Base-by-base conservation (phyloP, 2,329 filamentous ascomycete genomes). In the Monilinia aucupariae region DNA sequence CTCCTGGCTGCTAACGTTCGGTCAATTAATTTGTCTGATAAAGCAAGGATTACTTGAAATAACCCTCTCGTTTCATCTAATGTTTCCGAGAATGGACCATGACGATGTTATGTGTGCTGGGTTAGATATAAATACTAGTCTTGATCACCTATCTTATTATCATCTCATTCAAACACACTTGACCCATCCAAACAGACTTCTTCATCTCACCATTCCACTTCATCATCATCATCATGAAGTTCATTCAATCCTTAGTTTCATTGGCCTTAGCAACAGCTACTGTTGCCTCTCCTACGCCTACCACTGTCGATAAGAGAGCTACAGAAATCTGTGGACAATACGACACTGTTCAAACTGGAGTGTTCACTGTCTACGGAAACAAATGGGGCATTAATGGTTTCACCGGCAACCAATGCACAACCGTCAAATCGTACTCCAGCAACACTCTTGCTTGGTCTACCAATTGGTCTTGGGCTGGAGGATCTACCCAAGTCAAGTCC, bases 311-410 rank as follows among this genome's bases (percentile, higher is more conserved):
- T 39, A 74, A 76, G 67, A 73, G 76, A 34, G 73, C 73, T 52
- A 72, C 73, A 0, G 61, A 64, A 17, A 64, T 69, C 25, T 71
- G 70, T 59, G 69, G 67, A 6, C 68, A 66, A 51, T 71, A 68
- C 65, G 70, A 70, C 51, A 61, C 64, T 5, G 56, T 69, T 12
- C 50, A 61, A 4, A 71, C 71, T 8, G 74, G 72, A 49, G 66
- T 67, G 47, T 78, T 74, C 64, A 77, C 71, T 20, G 64, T 78
- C 50, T 77, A 77, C 69, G 77, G 78, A 64, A 72, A 78, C 66
- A 53, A 67, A 53, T 65, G 61, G 54, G 34, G 30, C 13, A 63
- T 48, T 17, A 37, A 55, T 8, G 61, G 47, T 13, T 52, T 53
- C n/a, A 53, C 27, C 17, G 54, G 54, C 10, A 60, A 37, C 30